Evolutionary conservation across 2,329 filamentous ascomycete species (phyloP), one percentile per base, ranked within the genome.

Genomic region (Aspergillus brunneoviolaceus): DNA sequence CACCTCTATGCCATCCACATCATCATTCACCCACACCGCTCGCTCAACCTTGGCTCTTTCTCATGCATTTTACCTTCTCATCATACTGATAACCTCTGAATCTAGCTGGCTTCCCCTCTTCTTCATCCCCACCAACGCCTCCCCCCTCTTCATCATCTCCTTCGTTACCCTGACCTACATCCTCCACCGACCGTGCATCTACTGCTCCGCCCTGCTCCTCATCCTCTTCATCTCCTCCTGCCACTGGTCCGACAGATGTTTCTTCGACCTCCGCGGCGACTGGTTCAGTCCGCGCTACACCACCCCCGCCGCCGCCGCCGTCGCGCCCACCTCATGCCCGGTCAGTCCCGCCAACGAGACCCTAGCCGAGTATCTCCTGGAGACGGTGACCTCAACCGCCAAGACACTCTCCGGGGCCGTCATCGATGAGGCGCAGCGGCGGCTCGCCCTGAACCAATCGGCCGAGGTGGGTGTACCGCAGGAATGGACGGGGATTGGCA

Each of bases 131-230:
- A 91, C 91, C 61, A 92, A 93, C 75, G 89, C 91, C 68, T 92
- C 90, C 60, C 91, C 91, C 27, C 85, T 90, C 71, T 93, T 94
- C 80, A 91, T 95, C 75, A 86, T 94, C 79, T 85, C 92, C 78
- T 92, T 95, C 83, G 89, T 99, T 80, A 84, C 92, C 66, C 92
- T 93, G 76, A 96, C 93, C 66, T 98, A 96, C 82, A 91, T 96
- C 79, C 88, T 99, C 70, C 96, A 97, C 80, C 89, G 94, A 58
- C 95, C 95, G 57, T 99, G 95, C 81, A 89, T 96, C 69, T 99
- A 99, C 84, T 99, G 95, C 85, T 96, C 92, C 62, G 88, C 97
- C 63, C 89, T 99, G 57, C 91, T 99, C 52, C 85, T 96, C 66
- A 92, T 98, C 69, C 91, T 99, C 68, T 96, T 97, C 81, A 85